A percentile compares a stretch with the other conserved stretches of the same genome.
phyloP scores from a whole-genome alignment of 2,329 filamentous ascomycete species.

The Microsporum audouinii region DNA sequence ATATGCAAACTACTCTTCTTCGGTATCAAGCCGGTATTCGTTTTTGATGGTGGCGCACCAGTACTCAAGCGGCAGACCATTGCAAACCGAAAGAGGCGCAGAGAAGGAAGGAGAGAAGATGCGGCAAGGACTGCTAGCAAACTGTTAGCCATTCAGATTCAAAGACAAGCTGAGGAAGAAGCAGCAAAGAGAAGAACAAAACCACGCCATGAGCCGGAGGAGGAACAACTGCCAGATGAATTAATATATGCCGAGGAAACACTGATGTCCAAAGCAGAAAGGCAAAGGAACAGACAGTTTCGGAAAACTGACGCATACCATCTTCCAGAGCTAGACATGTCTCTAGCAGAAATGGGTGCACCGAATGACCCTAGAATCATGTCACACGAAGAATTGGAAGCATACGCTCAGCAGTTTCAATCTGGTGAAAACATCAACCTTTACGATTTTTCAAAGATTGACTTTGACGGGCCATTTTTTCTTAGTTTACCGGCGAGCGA shows the following conservation, averaged over 20 bases:
- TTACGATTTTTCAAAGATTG: conserved; percentile 97
- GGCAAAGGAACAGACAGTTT: conserved; percentile 63
- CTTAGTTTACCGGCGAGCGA: conserved; percentile 78
- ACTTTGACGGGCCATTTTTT: conserved; percentile 94
- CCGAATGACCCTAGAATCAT: conserved; percentile 92
- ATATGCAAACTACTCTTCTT: conserved; percentile 97
- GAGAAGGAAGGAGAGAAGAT: conserved; percentile 87
- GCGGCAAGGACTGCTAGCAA: conserved; percentile 83
- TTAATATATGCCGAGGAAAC: conserved; percentile 87
- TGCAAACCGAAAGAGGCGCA: conserved; percentile 59
- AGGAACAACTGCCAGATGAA: conserved; percentile 58
- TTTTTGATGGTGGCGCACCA: conserved; percentile 93
- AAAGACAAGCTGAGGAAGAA: conserved; percentile 77
- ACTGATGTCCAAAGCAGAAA: conserved; percentile 66
- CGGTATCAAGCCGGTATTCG: conserved; percentile 91
- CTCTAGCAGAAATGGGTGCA: conserved; percentile 73
- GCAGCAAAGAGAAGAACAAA: conserved; percentile 45
- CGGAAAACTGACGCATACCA: conserved; percentile 92
- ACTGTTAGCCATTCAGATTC: conserved; percentile 86
- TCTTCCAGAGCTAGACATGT: conserved; percentile 68
- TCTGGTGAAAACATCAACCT: conserved; percentile 76
- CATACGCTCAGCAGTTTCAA: conserved; percentile 87
- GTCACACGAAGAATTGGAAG: conserved; percentile 86
- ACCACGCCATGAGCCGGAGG: conserved; percentile 35
- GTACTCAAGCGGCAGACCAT: conserved; percentile 86